These are phyloP conservation scores for Stephanodiscus triporus DNA, from an alignment of 108 stramenopile genomes.

Conservation along the genomic window DNA sequence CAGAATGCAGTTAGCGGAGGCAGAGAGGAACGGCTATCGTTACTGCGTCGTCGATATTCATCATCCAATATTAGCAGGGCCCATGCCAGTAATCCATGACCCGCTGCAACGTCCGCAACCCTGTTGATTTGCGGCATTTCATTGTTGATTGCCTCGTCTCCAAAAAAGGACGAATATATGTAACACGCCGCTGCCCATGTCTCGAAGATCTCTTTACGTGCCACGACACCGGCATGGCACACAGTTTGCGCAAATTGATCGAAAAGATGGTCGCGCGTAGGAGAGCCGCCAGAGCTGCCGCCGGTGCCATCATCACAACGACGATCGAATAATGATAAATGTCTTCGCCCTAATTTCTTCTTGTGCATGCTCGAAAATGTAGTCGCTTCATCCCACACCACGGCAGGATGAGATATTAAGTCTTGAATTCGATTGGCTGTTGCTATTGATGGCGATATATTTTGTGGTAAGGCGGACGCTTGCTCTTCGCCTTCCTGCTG, in stretches of 20 bases:
- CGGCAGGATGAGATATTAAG: constrained; percentile 33
- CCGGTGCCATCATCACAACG: no score
- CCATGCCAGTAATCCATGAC: constrained; percentile 73
- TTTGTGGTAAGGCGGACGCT: no score
- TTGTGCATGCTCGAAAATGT: constrained; percentile 44
- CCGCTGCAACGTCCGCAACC: constrained; percentile 61
- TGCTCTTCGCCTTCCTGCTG: not conserved
- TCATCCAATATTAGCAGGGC: constrained; percentile 56
- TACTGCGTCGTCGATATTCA: not conserved
- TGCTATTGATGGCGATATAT: not conserved
- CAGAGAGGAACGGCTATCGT: not conserved
- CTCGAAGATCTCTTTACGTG: constrained; percentile 76
- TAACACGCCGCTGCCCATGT: constrained; percentile 71
- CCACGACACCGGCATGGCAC: constrained; percentile 48
- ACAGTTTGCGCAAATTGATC: constrained; percentile 60
- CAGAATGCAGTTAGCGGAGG: constrained; percentile 52
- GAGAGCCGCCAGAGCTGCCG: not conserved
- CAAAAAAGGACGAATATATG: constrained; percentile 54
- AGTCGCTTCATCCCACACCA: constrained; percentile 27
- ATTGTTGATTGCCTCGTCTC: not conserved
- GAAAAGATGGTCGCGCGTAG: constrained; percentile 45
- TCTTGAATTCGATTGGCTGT: constrained; percentile 15
- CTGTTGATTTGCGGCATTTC: constrained; percentile 11
- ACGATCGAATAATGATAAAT: constrained; percentile 40
- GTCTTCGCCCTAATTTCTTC: constrained; percentile 40